Evolutionary conservation across 2,329 filamentous ascomycete genomes (phyloP).

Genomic region (Endoconidiophora laricicola): DNA sequence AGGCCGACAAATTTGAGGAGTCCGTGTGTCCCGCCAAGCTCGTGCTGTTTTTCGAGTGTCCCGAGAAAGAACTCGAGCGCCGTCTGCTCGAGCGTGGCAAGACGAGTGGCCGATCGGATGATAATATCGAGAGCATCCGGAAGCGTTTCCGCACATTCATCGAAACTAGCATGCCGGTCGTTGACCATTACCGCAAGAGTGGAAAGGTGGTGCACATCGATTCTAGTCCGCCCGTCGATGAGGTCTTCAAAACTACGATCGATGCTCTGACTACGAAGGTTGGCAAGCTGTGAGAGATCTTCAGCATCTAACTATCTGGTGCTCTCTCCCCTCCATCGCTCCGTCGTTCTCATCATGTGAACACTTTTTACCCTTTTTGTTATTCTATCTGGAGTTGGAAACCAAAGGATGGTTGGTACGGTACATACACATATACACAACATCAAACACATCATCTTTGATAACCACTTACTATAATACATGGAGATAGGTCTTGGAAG

Average conservation of each 20-base stretch:
- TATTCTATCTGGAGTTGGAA: no score
- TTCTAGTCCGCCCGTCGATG: slow-evolving; percentile 50
- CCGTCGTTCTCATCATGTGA: no score
- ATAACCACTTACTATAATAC: no score
- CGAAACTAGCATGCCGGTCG: slow-evolving; percentile 95
- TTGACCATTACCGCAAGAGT: slow-evolving; percentile 64
- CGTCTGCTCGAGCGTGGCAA: slow-evolving; percentile 77
- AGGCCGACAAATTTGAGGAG: slow-evolving; percentile 86
- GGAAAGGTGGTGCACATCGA: slow-evolving; percentile 66
- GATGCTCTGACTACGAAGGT: slow-evolving; percentile 32
- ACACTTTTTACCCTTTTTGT: no score
- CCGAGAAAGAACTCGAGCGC: slow-evolving; percentile 73
- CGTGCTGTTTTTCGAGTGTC: slow-evolving; percentile 88
- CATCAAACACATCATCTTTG: no score
- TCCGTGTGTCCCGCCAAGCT: slow-evolving; percentile 68
- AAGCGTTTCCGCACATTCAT: slow-evolving; percentile 92
- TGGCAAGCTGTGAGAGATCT: slow-evolving; percentile 18
- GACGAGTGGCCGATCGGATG: slow-evolving; percentile 80
- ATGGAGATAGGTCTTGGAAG: no score
- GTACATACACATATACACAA: no score
- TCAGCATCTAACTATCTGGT: no score
- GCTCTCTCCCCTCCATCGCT: no score
- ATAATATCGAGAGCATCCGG: slow-evolving; percentile 88
- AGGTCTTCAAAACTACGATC: slow-evolving; percentile 38
- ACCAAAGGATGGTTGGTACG: no score